phyloP scores from a whole-genome alignment of 2,329 filamentous ascomycete genomes.

The Rhynchosporium secalis region DNA sequence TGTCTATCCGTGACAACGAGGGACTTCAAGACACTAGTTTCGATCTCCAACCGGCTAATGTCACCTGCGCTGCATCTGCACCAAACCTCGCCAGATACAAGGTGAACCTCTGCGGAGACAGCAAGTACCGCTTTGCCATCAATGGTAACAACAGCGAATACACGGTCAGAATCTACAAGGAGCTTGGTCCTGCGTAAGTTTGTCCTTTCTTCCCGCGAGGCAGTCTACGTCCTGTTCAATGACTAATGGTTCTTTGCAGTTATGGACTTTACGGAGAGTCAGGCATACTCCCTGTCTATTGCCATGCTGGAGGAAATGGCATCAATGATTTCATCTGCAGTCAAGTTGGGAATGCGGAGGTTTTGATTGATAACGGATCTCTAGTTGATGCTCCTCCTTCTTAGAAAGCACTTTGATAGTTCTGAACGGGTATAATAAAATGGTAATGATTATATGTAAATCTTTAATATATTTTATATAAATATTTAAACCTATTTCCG shows the following conservation, averaged over 20 bases:
- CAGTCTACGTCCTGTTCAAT: not conserved
- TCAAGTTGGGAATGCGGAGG: not conserved
- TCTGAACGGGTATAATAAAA: no score
- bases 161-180: constrained; percentile 3
- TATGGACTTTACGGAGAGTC: not conserved
- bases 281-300: not conserved
- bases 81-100: not conserved
- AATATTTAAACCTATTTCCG: no score
- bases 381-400: no score
- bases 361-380: not conserved
- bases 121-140: constrained; percentile 4
- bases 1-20: constrained; percentile 3
- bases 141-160: constrained; percentile 8
- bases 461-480: no score
- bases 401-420: no score
- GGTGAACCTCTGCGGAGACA: constrained; percentile 5
- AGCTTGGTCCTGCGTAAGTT: constrained; percentile 16
- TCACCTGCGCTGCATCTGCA: not conserved
- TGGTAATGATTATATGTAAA: no score
- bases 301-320: not conserved
- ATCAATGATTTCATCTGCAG: not conserved
- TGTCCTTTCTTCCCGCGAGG: no score
- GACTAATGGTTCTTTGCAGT: not conserved
- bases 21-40: not conserved
- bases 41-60: not conserved